Conservation (phyloP, 345 rosid species). For the Cardamine chenopodiifolia region DNA sequence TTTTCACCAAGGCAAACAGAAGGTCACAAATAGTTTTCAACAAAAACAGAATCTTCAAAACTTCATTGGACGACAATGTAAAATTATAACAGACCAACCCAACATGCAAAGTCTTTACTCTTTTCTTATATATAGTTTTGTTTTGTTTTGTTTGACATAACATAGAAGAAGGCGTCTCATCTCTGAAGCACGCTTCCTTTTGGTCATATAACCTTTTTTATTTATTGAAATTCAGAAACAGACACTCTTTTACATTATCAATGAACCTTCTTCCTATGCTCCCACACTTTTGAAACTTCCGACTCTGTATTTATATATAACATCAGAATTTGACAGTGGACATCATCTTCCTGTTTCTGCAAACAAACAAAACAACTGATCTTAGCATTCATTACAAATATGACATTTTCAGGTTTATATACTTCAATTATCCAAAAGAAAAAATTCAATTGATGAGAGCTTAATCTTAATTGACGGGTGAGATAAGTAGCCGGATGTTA, state of each 20-base stretch:
- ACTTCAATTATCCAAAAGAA: background rate
- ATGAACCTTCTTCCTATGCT: slow-evolving; percentile 32
- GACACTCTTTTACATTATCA: slow-evolving; percentile 14
- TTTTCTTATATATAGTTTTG: background rate
- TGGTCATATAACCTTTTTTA: slow-evolving; percentile 23
- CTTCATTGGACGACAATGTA: background rate
- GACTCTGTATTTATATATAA: slow-evolving; percentile 25
- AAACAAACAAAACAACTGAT: slow-evolving; percentile 3
- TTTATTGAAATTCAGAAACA: slow-evolving; percentile 20
- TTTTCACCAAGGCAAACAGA: background rate
- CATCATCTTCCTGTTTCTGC: slow-evolving; percentile 34
- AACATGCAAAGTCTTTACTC: slow-evolving; percentile 20
- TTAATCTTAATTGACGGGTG: background rate
- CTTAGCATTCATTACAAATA: background rate
- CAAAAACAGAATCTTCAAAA: background rate
- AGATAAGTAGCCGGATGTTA: background rate
- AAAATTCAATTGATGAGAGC: background rate
- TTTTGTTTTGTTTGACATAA: background rate
- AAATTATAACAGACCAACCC: slow-evolving; percentile 36
- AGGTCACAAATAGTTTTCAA: background rate
- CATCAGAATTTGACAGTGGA: slow-evolving; percentile 23
- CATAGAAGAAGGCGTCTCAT: slow-evolving; percentile 31
- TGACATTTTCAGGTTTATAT: background rate
- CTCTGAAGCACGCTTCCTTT: slow-evolving; percentile 28
- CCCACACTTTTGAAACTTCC: slow-evolving; percentile 28